A percentile compares a stretch with the other conserved stretches of the same genome.
These are phyloP conservation scores for Neonectria sp. DNA, from an alignment of 2,329 filamentous ascomycete species.

Conservation along the genomic window DNA sequence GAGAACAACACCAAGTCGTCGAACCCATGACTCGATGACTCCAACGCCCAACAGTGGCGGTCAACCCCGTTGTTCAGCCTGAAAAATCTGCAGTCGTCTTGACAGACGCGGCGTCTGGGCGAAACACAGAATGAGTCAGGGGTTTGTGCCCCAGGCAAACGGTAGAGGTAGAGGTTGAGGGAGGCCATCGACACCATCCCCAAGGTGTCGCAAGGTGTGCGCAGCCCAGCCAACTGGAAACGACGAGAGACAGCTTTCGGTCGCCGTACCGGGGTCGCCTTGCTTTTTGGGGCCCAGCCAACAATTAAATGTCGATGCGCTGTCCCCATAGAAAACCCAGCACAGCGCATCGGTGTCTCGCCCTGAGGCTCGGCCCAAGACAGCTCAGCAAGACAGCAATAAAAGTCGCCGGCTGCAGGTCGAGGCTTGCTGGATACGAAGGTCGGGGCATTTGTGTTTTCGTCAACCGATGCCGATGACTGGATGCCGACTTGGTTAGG, in stretches of 20 bases:
- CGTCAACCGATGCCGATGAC: background rate
- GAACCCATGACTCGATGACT: slow-evolving; percentile 11
- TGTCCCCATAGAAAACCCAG: slow-evolving; percentile 19
- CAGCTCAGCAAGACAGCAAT: background rate
- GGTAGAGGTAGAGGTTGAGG: background rate
- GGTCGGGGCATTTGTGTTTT: background rate
- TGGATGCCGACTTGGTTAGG: background rate
- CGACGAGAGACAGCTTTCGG: background rate
- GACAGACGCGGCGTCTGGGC: background rate
- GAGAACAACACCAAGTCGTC: background rate
- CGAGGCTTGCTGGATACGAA: background rate
- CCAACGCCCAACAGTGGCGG: background rate
- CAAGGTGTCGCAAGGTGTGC: background rate
- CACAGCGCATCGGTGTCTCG: slow-evolving; percentile 15
- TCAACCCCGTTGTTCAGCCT: background rate
- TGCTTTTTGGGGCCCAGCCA: slow-evolving; percentile 10
- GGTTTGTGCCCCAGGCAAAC: background rate
- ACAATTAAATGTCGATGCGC: slow-evolving; percentile 17
- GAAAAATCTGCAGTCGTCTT: background rate
- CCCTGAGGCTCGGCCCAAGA: slow-evolving; percentile 22
- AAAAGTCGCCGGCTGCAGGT: background rate
- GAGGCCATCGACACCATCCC: background rate
- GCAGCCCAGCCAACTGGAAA: background rate
- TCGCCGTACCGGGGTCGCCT: slow-evolving; percentile 13
- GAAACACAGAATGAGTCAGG: slow-evolving; percentile 1